Conservation (phyloP, 176 grass and related monocot genomes). For the Hyparrhenia diplandra region DNA sequence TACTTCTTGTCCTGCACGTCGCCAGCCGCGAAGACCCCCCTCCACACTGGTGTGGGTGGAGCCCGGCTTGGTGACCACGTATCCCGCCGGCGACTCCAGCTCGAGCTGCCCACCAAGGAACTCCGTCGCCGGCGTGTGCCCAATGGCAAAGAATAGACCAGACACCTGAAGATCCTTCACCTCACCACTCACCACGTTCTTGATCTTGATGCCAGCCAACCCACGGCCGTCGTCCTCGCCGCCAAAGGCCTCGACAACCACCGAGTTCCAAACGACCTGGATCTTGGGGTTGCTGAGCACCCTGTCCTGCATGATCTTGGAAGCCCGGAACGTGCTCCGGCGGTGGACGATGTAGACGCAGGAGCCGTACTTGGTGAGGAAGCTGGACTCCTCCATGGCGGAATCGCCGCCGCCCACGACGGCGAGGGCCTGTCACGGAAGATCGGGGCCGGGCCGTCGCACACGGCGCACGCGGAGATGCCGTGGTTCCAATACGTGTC, state of each 20-base stretch:
- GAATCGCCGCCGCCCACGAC: slow-evolving; percentile 90
- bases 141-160: slow-evolving; percentile 89
- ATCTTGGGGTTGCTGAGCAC: slow-evolving; percentile 81
- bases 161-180: slow-evolving; percentile 58
- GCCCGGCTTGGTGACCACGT: slow-evolving; percentile 64
- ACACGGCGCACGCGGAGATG: slow-evolving; percentile 90
- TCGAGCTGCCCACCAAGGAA: slow-evolving; percentile 88
- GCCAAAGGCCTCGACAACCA: slow-evolving; percentile 75
- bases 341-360: slow-evolving; percentile 90
- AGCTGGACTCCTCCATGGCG: slow-evolving; percentile 96
- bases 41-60: slow-evolving; percentile 82
- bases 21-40: slow-evolving; percentile 82
- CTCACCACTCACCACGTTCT: slow-evolving; percentile 55
- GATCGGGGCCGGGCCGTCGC: slow-evolving; percentile 79
- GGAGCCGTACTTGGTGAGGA: slow-evolving; percentile 92
- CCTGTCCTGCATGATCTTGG: slow-evolving; percentile 95
- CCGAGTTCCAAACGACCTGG: slow-evolving; percentile 76
- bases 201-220: slow-evolving; percentile 72
- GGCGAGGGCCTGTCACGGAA: slow-evolving; percentile 79
- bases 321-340: slow-evolving; percentile 75
- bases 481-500: slow-evolving; percentile 84
- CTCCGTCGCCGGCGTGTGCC: slow-evolving; percentile 82
- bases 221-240: background rate
- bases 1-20: slow-evolving; percentile 98
- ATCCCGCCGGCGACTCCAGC: slow-evolving; percentile 59